Conservation (phyloP, 2,329 filamentous ascomycete genomes). For the Trichophyton verrucosum region DNA sequence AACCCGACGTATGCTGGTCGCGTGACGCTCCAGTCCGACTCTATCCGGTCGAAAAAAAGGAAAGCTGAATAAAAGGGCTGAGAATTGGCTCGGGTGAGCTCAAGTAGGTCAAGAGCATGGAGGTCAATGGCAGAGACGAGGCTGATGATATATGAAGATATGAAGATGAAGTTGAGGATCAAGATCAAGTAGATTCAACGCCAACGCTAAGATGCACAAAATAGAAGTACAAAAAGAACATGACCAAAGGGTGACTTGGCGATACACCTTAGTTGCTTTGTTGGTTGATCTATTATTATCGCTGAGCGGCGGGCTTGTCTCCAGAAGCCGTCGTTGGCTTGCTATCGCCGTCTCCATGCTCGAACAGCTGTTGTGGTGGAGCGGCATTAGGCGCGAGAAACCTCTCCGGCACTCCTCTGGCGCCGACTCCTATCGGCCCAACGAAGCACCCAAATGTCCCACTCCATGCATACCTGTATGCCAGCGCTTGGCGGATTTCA, state of each 20-base stretch:
- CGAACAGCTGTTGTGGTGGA: conserved; percentile 10
- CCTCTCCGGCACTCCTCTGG: conserved; percentile 67
- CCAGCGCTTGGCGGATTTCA: conserved; percentile 62
- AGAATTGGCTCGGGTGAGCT: background rate
- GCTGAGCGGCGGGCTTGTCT: background rate
- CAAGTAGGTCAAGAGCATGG: background rate
- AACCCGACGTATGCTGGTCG: background rate
- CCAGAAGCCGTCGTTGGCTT: background rate
- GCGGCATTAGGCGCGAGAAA: conserved; percentile 40
- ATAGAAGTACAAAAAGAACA: background rate
- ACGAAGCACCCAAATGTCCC: conserved; percentile 70
- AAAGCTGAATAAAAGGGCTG: background rate
- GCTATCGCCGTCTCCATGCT: background rate
- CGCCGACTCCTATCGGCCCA: conserved; percentile 46
- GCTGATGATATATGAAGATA: background rate
- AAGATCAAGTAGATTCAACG: background rate
- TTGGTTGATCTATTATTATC: background rate
- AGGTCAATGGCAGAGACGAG: background rate
- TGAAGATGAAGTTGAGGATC: background rate
- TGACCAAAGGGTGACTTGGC: background rate
- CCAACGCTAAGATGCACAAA: background rate
- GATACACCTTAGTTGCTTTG: too few relatives aligned
- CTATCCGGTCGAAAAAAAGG: conserved; percentile 2
- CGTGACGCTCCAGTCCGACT: background rate
- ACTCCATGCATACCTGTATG: conserved; percentile 72